phyloP scores from a whole-genome alignment of 2,329 filamentous ascomycete species.

The Gremmenia infestans region DNA sequence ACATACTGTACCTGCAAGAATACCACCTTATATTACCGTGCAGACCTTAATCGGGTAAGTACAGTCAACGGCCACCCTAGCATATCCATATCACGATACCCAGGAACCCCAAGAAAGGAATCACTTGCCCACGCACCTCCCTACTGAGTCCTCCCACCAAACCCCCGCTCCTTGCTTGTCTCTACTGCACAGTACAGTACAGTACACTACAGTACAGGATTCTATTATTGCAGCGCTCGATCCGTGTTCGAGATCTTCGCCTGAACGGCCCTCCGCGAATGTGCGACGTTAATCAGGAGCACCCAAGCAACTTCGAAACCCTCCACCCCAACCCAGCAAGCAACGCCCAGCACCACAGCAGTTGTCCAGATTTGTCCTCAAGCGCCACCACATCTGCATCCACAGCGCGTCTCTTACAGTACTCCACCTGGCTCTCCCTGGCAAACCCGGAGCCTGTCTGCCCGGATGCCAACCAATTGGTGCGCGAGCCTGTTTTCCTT shows the following conservation, averaged over 20 bases:
- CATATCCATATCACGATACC: not conserved
- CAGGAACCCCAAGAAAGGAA: not conserved
- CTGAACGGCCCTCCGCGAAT: conserved; percentile 20
- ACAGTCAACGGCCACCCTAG: too few species aligned
- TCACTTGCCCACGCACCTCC: not conserved
- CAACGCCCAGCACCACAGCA: conserved; percentile 17
- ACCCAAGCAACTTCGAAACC: conserved; percentile 26
- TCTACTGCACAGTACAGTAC: conserved; percentile 1
- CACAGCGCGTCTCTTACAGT: not conserved
- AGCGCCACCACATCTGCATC: not conserved
- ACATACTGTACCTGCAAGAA: too few species aligned
- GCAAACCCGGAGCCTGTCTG: conserved; percentile 10
- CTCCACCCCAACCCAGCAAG: conserved; percentile 16
- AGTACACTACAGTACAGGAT: not conserved
- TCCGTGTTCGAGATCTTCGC: conserved; percentile 23
- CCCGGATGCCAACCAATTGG: conserved; percentile 14
- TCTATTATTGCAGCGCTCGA: conserved; percentile 12
- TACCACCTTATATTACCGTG: too few species aligned
- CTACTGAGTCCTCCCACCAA: not conserved
- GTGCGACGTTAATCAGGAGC: conserved; percentile 29
- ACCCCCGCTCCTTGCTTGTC: conserved; percentile 4
- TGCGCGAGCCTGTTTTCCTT: conserved; percentile 6
- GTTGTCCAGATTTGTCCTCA: not conserved
- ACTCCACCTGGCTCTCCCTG: conserved; percentile 7
- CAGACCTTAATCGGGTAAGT: too few species aligned